Base-by-base conservation (phyloP, 768 basidiomycete species). In the Suillus plorans region DNA sequence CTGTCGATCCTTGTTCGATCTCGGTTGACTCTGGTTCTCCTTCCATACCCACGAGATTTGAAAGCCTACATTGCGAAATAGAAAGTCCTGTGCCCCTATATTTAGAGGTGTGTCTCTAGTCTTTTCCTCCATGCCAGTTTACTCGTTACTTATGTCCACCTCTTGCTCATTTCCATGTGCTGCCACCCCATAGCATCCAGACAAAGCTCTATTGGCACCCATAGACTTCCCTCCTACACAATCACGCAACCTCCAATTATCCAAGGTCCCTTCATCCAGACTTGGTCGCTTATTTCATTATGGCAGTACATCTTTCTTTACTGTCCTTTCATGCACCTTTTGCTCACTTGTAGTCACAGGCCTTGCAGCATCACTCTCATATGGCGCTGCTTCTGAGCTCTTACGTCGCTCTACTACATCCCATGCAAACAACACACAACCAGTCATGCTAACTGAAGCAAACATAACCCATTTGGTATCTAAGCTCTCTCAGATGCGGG, bases 401-500 rank as follows among this genome's bases (percentile, higher is more conserved):
- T 68, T 97, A 12, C 88, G 92, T 37, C 86, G 95, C 4, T 84
- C 90, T 0, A 81, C 83, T 3, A 77, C 77, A 22, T 66, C 78
- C 4, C 73, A 80, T 1, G 70, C 75, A 5, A 71, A 76, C 14
- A 66, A 71, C 28, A 66, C 71, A 14, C 77, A 85, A 4, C 85
- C 89, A 1, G 73, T 95, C 5, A 88, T 98, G 75, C 87, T 98
- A 87, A 92, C 90, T 2, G 95, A 97, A 74, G 89, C 90, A 8
- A 99, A 99, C 72, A 83, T 98, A 63, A 88, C 88, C 59, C 86
- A 96, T 2, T 83, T 99, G 0, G 97, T 99, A 1, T 87, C 89
- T 2, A 97, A 97, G 70, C 81, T 99, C n/a, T 89, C 93, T 0
- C 86, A 90, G 73, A 99, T 99, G 97, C 82, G 96, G 18, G 97